Evolutionary conservation across 108 stramenopile species (phyloP).

Genomic region (Skeletonema menzelii): DNA sequence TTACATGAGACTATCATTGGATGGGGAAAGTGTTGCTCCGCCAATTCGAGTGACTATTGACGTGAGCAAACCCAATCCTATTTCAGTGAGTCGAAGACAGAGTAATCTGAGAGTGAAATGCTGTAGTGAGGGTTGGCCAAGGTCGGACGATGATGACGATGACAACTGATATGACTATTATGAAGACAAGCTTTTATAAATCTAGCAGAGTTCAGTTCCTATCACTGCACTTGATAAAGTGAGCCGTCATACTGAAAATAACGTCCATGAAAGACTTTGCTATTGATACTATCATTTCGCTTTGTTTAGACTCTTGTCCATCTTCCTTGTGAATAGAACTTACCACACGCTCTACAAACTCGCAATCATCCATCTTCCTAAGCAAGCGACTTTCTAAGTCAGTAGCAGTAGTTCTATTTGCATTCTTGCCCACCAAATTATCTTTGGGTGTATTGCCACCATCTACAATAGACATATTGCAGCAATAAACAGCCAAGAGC

Average conservation of each 20-base stretch:
- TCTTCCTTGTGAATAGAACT: background rate
- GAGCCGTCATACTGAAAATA: conserved; percentile 8
- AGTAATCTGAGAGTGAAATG: conserved; percentile 35
- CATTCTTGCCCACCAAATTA: background rate
- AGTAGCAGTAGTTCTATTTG: background rate
- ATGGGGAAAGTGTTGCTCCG: conserved; percentile 15
- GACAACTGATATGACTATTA: too few relatives aligned
- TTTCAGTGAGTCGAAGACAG: conserved; percentile 29
- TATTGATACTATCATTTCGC: background rate
- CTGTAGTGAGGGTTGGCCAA: conserved; percentile 38
- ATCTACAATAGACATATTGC: conserved; percentile 1
- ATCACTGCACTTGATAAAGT: conserved; percentile 11
- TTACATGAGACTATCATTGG: conserved; percentile 40
- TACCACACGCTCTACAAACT: conserved; percentile 1
- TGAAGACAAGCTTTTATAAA: too few relatives aligned
- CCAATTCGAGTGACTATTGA: conserved; percentile 33
- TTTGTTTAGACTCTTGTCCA: background rate
- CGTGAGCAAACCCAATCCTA: conserved; percentile 24
- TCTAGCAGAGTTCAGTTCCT: background rate
- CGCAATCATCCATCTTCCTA: conserved; percentile 7
- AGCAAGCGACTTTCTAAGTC: conserved; percentile 3
- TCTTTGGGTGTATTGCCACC: background rate
- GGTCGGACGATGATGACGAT: background rate
- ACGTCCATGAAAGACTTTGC: conserved; percentile 18
- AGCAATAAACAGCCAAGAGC: conserved; percentile 22